Evolutionary conservation across 2,329 filamentous ascomycete genomes (phyloP).

Genomic region (Cladophialophora yegresii): DNA sequence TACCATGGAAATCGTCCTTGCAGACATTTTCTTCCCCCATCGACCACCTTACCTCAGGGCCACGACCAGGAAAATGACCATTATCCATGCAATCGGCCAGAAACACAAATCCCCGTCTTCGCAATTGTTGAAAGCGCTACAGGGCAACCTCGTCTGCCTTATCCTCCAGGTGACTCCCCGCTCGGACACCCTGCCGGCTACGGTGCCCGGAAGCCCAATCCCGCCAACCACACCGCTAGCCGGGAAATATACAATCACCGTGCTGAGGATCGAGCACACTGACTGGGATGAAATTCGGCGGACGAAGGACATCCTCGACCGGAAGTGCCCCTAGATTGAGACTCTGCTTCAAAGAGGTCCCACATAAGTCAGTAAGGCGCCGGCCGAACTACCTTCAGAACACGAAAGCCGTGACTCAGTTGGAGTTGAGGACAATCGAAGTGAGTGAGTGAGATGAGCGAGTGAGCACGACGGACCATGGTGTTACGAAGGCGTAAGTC

Average conservation of each 20-base stretch:
- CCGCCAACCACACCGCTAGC: not conserved
- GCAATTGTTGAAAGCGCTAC: too few relatives aligned
- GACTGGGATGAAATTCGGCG: slow-evolving; percentile 6
- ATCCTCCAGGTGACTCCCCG: not conserved
- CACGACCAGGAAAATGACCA: not conserved
- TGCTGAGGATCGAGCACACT: not conserved
- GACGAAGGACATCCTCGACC: slow-evolving; percentile 1
- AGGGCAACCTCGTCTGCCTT: not conserved
- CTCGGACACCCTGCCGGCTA: not conserved
- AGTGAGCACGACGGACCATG: not conserved
- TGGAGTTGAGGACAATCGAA: too few relatives aligned
- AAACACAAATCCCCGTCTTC: not conserved
- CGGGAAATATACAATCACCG: not conserved
- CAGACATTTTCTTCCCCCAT: slow-evolving; percentile 27
- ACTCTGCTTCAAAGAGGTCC: not conserved
- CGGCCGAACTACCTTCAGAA: not conserved
- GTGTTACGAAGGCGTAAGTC: not conserved
- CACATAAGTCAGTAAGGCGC: not conserved
- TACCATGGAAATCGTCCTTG: not conserved
- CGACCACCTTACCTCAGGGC: slow-evolving; percentile 21
- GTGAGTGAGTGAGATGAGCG: not conserved
- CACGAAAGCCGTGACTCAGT: not conserved
- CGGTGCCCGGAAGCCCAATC: not conserved
- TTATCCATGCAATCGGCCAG: not conserved
- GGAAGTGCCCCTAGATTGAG: not conserved